A percentile compares a stretch with the other conserved stretches of the same genome.
Evolutionary conservation across 2,329 filamentous ascomycete species (phyloP).

Genomic region (Sporothrix sp.): DNA sequence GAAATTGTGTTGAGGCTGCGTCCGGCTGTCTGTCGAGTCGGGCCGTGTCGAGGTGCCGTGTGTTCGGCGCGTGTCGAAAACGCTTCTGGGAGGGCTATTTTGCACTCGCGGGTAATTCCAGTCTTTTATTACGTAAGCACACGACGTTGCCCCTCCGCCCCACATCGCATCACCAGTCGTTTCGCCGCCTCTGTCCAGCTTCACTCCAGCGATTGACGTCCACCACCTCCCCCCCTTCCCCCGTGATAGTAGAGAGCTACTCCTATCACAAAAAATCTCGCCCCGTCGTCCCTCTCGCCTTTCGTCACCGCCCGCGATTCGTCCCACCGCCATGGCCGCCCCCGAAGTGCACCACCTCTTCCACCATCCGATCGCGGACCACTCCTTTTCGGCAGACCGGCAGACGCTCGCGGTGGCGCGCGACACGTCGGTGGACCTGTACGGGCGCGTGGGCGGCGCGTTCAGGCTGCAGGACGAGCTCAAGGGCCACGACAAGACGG

Average conservation of each 20-base stretch:
- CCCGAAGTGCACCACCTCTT: conserved; percentile 96
- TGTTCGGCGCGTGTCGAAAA: no score
- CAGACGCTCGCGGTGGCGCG: conserved; percentile 81
- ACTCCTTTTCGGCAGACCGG: conserved; percentile 93
- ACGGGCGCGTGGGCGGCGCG: conserved; percentile 59
- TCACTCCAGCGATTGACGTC: background rate
- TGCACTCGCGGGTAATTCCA: no score
- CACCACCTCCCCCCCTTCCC: background rate
- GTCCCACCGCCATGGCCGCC: conserved; percentile 54
- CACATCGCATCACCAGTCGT: no score
- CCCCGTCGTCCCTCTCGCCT: background rate
- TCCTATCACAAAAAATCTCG: conserved; percentile 86
- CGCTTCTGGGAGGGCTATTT: no score
- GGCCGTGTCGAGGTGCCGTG: no score
- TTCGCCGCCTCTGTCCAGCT: no score
- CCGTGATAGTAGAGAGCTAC: conserved; percentile 93
- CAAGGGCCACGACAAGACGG: conserved; percentile 92
- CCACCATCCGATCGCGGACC: conserved; percentile 90
- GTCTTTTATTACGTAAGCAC: no score
- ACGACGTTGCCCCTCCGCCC: no score
- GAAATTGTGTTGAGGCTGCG: background rate
- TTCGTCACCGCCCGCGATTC: background rate
- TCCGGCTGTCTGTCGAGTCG: no score
- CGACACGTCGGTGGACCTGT: conserved; percentile 84
- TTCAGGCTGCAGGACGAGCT: conserved; percentile 87